phyloP scores from a whole-genome alignment of 2,329 filamentous ascomycete genomes.

The Macrophomina tecta region DNA sequence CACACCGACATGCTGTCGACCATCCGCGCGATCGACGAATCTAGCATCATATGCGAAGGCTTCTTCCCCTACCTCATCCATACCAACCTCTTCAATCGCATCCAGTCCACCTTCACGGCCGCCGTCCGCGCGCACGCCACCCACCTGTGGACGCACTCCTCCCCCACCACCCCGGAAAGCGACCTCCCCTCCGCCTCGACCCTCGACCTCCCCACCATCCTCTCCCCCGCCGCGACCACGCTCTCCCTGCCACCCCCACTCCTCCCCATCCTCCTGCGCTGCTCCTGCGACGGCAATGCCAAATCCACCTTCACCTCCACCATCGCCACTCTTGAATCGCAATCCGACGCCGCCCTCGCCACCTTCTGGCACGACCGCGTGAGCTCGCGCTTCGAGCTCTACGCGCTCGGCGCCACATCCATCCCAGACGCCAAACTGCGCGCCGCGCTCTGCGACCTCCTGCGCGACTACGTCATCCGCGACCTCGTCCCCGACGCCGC shows the following conservation, averaged over 20 bases:
- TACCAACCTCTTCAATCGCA: slow-evolving; percentile 6
- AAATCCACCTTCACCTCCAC: slow-evolving; percentile 16
- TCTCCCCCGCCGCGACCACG: neutral
- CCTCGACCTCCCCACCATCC: slow-evolving; percentile 11
- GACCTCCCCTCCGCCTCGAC: neutral
- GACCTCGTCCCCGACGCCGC: slow-evolving; percentile 44
- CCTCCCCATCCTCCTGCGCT: slow-evolving; percentile 24
- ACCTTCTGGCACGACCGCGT: slow-evolving; percentile 43
- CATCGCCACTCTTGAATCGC: slow-evolving; percentile 37
- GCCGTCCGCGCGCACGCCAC: slow-evolving; percentile 1
- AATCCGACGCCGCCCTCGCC: slow-evolving; percentile 40
- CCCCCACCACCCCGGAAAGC: neutral
- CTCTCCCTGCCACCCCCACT: slow-evolving; percentile 7
- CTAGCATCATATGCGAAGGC: slow-evolving; percentile 12
- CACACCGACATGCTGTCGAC: slow-evolving; percentile 5
- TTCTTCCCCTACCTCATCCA: slow-evolving; percentile 24
- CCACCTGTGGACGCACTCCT: neutral
- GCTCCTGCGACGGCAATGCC: slow-evolving; percentile 15
- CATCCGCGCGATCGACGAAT: slow-evolving; percentile 3
- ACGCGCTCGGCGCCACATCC: slow-evolving; percentile 35
- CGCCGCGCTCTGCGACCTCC: slow-evolving; percentile 42
- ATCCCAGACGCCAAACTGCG: slow-evolving; percentile 41
- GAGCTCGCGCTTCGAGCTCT: slow-evolving; percentile 35
- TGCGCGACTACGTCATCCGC: slow-evolving; percentile 39
- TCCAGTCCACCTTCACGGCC: neutral